Conservation (phyloP, 176 grass and related monocot genomes). For the Triticum dicoccoides region DNA sequence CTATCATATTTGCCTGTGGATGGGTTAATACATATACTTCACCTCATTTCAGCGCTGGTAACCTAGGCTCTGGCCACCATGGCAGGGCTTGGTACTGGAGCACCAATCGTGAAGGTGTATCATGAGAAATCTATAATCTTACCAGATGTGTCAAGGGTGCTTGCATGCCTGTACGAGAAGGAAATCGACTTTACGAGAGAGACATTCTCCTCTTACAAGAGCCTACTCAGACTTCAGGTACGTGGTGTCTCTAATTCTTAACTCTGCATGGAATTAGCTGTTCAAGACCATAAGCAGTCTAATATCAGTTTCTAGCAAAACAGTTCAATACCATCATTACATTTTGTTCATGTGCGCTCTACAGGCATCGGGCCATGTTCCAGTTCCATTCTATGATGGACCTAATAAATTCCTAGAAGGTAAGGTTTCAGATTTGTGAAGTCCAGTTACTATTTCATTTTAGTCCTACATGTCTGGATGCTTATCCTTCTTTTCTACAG, state of each 20-base stretch:
- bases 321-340: neutral
- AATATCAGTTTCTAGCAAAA: neutral
- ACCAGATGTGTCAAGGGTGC: slow-evolving; percentile 82
- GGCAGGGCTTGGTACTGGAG: slow-evolving; percentile 35
- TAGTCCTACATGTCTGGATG: neutral
- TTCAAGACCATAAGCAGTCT: slow-evolving; percentile 9
- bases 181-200: slow-evolving; percentile 43
- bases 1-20: slow-evolving; percentile 34
- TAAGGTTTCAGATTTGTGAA: slow-evolving; percentile 40
- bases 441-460: neutral
- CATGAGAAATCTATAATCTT: slow-evolving; percentile 64
- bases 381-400: slow-evolving; percentile 67
- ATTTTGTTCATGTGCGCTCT: slow-evolving; percentile 15
- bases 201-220: slow-evolving; percentile 31
- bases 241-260: slow-evolving; percentile 8
- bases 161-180: slow-evolving; percentile 91
- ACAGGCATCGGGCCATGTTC: slow-evolving; percentile 61
- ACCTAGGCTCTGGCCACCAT: slow-evolving; percentile 40
- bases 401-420: slow-evolving; percentile 62
- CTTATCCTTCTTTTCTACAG: slow-evolving; percentile 12
- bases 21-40: slow-evolving; percentile 10
- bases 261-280: neutral
- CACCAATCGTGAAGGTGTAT: slow-evolving; percentile 67
- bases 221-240: slow-evolving; percentile 88
- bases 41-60: slow-evolving; percentile 15